phyloP scores from a whole-genome alignment of 371 early-diverging fungal genomes.

The Circinella umbellata region DNA sequence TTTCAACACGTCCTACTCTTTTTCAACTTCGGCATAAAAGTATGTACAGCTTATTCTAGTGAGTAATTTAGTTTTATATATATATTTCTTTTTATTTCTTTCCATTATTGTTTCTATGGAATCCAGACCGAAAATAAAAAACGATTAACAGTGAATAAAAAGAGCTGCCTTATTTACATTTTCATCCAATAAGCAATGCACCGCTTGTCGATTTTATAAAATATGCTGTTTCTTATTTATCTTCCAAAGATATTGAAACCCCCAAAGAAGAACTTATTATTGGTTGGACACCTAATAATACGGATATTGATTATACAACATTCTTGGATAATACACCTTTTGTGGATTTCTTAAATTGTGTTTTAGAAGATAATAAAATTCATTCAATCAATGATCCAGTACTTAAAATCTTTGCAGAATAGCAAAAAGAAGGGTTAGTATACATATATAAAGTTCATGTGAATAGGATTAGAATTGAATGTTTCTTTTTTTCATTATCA shows the following conservation, averaged over 20 bases:
- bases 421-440: constrained; percentile 59
- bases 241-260: constrained; percentile 16
- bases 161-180: constrained; percentile 15
- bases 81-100: background rate
- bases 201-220: constrained; percentile 4
- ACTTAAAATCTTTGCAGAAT: constrained; percentile 55
- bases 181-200: constrained; percentile 14
- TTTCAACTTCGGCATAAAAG: constrained; percentile 1
- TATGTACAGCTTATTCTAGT: background rate
- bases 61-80: background rate
- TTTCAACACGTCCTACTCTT: background rate
- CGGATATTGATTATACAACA: constrained; percentile 31
- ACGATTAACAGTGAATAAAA: background rate
- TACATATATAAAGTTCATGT: background rate
- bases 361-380: constrained; percentile 41
- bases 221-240: constrained; percentile 26
- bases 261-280: constrained; percentile 34
- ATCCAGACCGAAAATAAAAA: too few relatives aligned
- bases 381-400: constrained; percentile 42
- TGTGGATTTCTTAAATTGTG: constrained; percentile 43
- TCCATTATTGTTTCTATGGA: too few relatives aligned
- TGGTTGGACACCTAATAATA: constrained; percentile 41
- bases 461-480: background rate
- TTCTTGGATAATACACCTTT: constrained; percentile 52
- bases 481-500: too few relatives aligned